A percentile compares a stretch with the other conserved stretches of the same genome.
Conservation (phyloP, 73 alveolate genomes). For the Stentor roeselii region DNA sequence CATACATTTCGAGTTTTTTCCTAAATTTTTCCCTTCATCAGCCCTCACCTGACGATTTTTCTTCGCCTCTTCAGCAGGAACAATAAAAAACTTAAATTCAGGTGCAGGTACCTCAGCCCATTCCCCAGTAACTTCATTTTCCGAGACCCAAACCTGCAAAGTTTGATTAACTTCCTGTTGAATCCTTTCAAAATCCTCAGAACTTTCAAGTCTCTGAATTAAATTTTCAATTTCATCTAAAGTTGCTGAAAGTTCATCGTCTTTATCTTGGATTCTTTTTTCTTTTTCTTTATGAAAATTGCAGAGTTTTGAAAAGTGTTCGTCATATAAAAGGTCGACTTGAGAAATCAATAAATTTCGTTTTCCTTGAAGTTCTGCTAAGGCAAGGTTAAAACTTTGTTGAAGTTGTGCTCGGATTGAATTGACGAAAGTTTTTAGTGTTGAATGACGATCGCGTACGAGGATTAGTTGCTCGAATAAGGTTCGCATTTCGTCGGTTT, state of each 20-base stretch:
- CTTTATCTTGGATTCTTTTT: not conserved
- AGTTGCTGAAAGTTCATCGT: not conserved
- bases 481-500: not conserved
- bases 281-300: slow-evolving; percentile 20
- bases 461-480: not conserved
- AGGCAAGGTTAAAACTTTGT: slow-evolving; percentile 6
- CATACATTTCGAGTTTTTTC: not conserved
- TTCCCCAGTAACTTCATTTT: not conserved
- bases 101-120: not conserved
- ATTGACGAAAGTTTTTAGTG: not conserved
- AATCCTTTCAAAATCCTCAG: not conserved
- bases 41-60: not conserved
- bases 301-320: not conserved
- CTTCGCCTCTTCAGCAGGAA: not conserved
- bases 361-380: slow-evolving; percentile 20
- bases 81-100: not conserved
- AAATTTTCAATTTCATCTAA: not conserved
- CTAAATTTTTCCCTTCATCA: not conserved
- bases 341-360: slow-evolving; percentile 7
- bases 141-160: not conserved
- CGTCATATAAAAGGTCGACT: not conserved
- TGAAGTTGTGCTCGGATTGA: slow-evolving; percentile 22
- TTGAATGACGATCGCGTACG: slow-evolving; percentile 2
- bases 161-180: not conserved
- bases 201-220: not conserved